These are phyloP conservation scores for Pseudevernia furfuracea DNA, from an alignment of 495 filamentous ascomycete genomes.

Conservation along the genomic window DNA sequence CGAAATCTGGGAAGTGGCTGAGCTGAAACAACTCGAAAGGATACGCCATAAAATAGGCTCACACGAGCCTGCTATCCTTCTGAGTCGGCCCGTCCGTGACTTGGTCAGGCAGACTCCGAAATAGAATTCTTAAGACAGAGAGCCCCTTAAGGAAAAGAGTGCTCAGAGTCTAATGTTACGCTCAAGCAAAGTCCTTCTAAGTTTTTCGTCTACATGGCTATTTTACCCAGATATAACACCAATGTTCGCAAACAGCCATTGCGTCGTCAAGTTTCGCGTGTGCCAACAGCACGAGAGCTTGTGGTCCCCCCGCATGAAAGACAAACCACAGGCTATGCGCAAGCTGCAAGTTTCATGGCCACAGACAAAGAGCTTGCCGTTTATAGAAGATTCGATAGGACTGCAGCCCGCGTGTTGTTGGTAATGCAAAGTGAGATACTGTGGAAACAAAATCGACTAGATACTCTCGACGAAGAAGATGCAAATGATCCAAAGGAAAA, in stretches of 20 bases:
- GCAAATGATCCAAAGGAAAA: constrained; percentile 11
- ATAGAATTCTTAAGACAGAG: neutral
- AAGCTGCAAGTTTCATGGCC: constrained; percentile 14
- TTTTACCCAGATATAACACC: constrained; percentile 2
- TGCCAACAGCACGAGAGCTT: neutral
- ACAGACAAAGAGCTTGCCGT: constrained; percentile 18
- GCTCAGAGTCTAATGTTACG: neutral
- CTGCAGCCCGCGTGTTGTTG: constrained; percentile 12
- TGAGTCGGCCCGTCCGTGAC: constrained; percentile 7
- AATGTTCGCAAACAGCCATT: neutral
- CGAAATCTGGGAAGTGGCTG: constrained; percentile 5
- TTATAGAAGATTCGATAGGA: constrained; percentile 16
- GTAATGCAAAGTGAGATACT: constrained; percentile 9
- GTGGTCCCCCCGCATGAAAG: neutral
- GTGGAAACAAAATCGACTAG: constrained; percentile 7
- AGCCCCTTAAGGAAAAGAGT: neutral
- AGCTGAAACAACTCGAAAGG: neutral
- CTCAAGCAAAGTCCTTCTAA: neutral
- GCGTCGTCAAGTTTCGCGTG: neutral
- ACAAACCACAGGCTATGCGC: constrained; percentile 9
- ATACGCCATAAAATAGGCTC: neutral
- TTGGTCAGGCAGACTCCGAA: neutral
- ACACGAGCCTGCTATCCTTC: neutral
- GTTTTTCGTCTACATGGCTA: neutral
- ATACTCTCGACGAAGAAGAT: constrained; percentile 11